Percentiles rank a stretch among this genome's conserved stretches.
These are phyloP conservation scores for Nitzschia palea DNA, from an alignment of 108 stramenopile genomes.

Conservation along the genomic window DNA sequence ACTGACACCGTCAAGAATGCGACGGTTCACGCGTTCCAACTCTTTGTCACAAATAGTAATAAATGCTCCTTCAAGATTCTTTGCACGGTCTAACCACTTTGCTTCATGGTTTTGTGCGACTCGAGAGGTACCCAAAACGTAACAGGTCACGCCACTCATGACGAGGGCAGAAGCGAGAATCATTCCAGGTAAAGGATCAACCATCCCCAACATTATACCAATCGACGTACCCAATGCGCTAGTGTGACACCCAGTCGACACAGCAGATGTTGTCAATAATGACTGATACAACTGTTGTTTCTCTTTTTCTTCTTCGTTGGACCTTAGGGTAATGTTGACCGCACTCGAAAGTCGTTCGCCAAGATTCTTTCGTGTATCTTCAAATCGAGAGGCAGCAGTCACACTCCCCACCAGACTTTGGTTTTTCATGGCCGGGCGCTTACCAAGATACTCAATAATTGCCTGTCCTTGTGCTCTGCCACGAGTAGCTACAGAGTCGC, in stretches of 20 bases:
- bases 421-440: conserved; percentile 52
- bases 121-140: conserved; percentile 31
- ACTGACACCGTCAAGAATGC: conserved; percentile 57
- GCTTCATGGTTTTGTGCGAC: conserved; percentile 29
- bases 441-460: conserved; percentile 74
- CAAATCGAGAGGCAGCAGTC: conserved; percentile 54
- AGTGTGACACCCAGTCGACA: conserved; percentile 33
- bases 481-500: conserved; percentile 55
- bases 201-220: conserved; percentile 12
- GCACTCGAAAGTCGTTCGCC: conserved; percentile 43
- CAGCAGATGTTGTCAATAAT: conserved; percentile 9
- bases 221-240: conserved; percentile 26
- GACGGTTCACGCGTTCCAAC: conserved; percentile 43
- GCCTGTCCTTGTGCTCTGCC: conserved; percentile 74
- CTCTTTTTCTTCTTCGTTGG: conserved; percentile 30
- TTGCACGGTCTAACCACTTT: conserved; percentile 38
- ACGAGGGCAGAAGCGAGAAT: conserved; percentile 16
- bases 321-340: conserved; percentile 21
- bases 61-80: conserved; percentile 41
- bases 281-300: neutral
- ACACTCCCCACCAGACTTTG: conserved; percentile 64
- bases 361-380: conserved; percentile 57
- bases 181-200: conserved; percentile 34
- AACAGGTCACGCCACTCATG: conserved; percentile 25
- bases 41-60: conserved; percentile 39